These are phyloP conservation scores for Yamadazyma conglobata DNA, from an alignment of 1,139 yeast genomes.

Conservation along the genomic window DNA sequence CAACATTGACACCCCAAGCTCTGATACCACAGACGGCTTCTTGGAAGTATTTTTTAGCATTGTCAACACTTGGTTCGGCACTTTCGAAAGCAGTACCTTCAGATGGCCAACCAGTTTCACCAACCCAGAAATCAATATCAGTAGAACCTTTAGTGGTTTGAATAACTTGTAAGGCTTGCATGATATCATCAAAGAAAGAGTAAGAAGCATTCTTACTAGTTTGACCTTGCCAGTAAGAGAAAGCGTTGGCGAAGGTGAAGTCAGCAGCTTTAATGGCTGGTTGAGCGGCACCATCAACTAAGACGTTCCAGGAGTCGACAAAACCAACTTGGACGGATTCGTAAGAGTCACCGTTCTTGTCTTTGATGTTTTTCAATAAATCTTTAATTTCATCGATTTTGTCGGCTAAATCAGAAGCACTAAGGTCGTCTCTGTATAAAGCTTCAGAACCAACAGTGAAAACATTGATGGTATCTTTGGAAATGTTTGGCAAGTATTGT, in stretches of 20 bases:
- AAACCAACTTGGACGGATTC: constrained; percentile 76
- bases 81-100: constrained; percentile 70
- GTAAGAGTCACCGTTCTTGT: constrained; percentile 78
- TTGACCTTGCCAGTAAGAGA: constrained; percentile 99
- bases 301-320: constrained; percentile 92
- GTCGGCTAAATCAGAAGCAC: constrained; percentile 64
- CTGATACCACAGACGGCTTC: constrained; percentile 88
- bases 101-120: constrained; percentile 99
- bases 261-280: constrained; percentile 79
- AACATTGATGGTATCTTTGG: constrained; percentile 63
- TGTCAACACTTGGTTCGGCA: constrained; percentile 63
- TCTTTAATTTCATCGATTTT: constrained; percentile 58
- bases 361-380: constrained; percentile 57
- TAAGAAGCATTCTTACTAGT: constrained; percentile 73
- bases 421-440: constrained; percentile 77
- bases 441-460: constrained; percentile 92
- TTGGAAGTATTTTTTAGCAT: constrained; percentile 81
- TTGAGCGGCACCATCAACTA: constrained; percentile 71
- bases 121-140: constrained; percentile 87
- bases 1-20: constrained; percentile 92
- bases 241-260: constrained; percentile 86
- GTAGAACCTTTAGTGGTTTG: constrained; percentile 83
- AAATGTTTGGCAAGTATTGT: constrained; percentile 66
- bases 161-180: constrained; percentile 89
- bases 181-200: constrained; percentile 91